phyloP scores from a whole-genome alignment of 305 asterid genomes.

The Fraxinus platypoda region DNA sequence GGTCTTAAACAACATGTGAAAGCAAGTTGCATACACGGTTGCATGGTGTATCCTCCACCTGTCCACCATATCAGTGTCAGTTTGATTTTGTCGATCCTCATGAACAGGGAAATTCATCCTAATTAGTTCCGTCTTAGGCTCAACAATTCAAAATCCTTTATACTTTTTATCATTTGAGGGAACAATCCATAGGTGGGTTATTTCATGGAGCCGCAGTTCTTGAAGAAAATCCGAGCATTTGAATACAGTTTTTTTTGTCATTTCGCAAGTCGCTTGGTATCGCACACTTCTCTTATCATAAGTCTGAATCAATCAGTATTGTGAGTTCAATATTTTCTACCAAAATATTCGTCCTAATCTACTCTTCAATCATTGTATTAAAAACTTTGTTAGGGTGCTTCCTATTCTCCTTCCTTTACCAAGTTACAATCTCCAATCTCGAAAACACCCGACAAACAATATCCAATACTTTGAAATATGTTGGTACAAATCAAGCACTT shows the following conservation, averaged over 20 bases:
- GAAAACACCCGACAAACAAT: not conserved
- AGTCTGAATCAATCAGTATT: not conserved
- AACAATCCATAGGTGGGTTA: too few species aligned
- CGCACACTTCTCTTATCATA: not conserved
- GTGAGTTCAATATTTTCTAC: not conserved
- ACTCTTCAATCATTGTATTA: not conserved
- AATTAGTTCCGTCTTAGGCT: too few species aligned
- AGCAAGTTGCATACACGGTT: not conserved
- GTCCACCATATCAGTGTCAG: not conserved
- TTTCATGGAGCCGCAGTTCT: not conserved
- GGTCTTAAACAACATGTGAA: not conserved
- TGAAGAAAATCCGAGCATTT: not conserved
- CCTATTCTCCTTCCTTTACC: slow-evolving; percentile 18
- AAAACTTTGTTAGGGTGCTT: slow-evolving; percentile 8
- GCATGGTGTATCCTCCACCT: not conserved
- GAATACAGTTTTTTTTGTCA: too few species aligned
- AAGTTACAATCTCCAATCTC: not conserved
- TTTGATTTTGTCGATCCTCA: not conserved
- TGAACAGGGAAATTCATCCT: not conserved
- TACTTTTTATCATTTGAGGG: not conserved
- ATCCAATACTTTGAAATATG: not conserved
- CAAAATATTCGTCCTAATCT: not conserved
- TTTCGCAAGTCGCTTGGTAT: not conserved
- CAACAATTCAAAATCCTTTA: not conserved
- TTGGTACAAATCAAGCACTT: slow-evolving; percentile 2